Conservation (phyloP, 306 rosid species). For the Vicia sativa region DNA sequence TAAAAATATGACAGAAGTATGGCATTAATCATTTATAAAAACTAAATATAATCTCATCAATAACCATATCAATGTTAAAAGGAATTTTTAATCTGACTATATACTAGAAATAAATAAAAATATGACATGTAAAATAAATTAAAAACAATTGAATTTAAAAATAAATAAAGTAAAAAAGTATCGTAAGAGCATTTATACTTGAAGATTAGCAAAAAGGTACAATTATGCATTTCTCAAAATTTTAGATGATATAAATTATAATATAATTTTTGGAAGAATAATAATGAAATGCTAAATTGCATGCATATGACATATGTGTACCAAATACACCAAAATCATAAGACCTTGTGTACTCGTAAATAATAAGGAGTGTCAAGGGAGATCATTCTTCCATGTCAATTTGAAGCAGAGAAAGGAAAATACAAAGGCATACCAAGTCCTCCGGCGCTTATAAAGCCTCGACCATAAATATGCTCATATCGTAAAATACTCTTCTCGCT, state of each 20-base stretch:
- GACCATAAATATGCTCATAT: slow-evolving; percentile 64
- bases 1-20: background rate
- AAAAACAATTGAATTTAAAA: background rate
- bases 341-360: slow-evolving; percentile 17
- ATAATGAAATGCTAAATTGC: slow-evolving; percentile 1
- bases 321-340: background rate
- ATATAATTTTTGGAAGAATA: background rate
- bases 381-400: slow-evolving; percentile 27
- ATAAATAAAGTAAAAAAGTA: background rate
- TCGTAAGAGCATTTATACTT: background rate
- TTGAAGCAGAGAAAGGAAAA: slow-evolving; percentile 13
- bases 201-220: background rate
- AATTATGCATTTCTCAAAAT: background rate
- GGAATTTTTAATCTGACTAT: background rate
- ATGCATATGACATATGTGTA: background rate
- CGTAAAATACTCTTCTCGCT: slow-evolving; percentile 53
- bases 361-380: slow-evolving; percentile 22
- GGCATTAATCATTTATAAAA: too few relatives aligned
- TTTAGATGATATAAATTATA: background rate
- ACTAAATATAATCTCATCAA: background rate
- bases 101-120: background rate
- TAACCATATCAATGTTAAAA: background rate
- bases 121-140: background rate
- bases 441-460: slow-evolving; percentile 74
- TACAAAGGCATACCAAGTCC: slow-evolving; percentile 58